Conservation (phyloP, 1,284 basidiomycete species). For the Rhodotorula sp. region DNA sequence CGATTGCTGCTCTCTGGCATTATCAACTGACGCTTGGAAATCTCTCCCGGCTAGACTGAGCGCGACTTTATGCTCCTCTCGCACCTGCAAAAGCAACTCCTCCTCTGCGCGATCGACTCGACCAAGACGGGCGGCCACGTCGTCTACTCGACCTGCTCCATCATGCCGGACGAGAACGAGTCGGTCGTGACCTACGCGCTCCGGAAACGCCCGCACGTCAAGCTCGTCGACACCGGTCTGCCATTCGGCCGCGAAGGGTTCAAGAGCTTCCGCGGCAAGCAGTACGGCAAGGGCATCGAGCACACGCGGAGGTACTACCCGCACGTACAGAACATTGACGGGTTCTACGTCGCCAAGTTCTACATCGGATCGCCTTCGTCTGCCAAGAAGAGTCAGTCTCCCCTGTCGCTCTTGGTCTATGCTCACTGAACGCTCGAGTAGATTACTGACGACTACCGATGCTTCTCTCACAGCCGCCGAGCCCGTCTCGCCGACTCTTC, state of each 20-base stretch:
- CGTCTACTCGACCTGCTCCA: conserved; percentile 98
- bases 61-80: conserved; percentile 92
- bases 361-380: conserved; percentile 71
- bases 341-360: conserved; percentile 98
- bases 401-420: not conserved
- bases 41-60: conserved; percentile 63
- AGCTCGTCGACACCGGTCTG: conserved; percentile 88
- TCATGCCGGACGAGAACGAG: conserved; percentile 98
- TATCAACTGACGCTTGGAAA: not conserved
- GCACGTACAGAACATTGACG: conserved; percentile 78
- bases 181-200: conserved; percentile 98
- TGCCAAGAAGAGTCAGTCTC: conserved; percentile 55
- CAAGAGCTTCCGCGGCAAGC: conserved; percentile 83
- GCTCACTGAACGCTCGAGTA: too few relatives aligned
- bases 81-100: conserved; percentile 97
- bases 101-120: conserved; percentile 97
- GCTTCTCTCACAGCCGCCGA: conserved; percentile 12
- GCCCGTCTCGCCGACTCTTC: conserved; percentile 21
- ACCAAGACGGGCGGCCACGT: conserved; percentile 90
- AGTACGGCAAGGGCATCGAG: conserved; percentile 74
- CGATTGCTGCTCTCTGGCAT: too few relatives aligned
- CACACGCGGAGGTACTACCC: conserved; percentile 88
- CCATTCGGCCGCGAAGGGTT: conserved; percentile 93
- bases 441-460: too few relatives aligned
- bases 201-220: conserved; percentile 90